A percentile compares a stretch with the other conserved stretches of the same genome.
Conservation (phyloP, 257 asterid species). For the Sherardia arvensis region DNA sequence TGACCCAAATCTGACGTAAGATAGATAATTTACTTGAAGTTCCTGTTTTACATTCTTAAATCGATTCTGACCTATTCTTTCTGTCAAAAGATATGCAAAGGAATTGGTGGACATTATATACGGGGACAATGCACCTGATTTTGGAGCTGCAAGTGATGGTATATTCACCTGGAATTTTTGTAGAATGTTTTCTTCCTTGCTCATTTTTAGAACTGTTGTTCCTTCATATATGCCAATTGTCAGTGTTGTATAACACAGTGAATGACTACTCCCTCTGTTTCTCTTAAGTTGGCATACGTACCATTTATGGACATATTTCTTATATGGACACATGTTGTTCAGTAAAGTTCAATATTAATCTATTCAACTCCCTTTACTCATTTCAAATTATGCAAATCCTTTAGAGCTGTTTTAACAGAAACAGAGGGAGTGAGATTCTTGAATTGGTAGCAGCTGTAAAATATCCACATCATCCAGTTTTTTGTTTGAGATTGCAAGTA, state of each 20-base stretch:
- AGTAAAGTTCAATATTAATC: too few species aligned
- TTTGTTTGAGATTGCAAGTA: not conserved
- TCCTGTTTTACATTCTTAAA: constrained; percentile 3
- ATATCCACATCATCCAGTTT: not conserved
- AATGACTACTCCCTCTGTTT: too few species aligned
- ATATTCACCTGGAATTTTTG: constrained; percentile 9
- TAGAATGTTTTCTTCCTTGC: not conserved
- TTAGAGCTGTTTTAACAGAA: too few species aligned
- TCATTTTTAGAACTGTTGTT: not conserved
- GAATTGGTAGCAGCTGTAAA: not conserved
- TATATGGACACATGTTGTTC: too few species aligned
- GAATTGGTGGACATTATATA: constrained; percentile 81
- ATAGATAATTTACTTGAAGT: constrained; percentile 11
- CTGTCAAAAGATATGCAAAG: constrained; percentile 68
- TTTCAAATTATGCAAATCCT: too few species aligned
- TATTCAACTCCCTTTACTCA: too few species aligned
- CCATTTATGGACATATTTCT: too few species aligned
- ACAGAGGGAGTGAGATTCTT: constrained; percentile 4
- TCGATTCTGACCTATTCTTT: constrained; percentile 17
- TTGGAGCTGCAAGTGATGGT: constrained; percentile 99
- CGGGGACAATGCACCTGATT: constrained; percentile 77
- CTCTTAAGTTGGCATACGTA: too few species aligned
- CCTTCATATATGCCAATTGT: not conserved
- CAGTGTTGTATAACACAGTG: not conserved
- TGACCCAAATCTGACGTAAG: constrained; percentile 97